Percentiles rank a stretch among this genome's conserved stretches.
Evolutionary conservation across 805 yeast genomes (phyloP).

Genomic region (Teunomyces lycoperdinae): DNA sequence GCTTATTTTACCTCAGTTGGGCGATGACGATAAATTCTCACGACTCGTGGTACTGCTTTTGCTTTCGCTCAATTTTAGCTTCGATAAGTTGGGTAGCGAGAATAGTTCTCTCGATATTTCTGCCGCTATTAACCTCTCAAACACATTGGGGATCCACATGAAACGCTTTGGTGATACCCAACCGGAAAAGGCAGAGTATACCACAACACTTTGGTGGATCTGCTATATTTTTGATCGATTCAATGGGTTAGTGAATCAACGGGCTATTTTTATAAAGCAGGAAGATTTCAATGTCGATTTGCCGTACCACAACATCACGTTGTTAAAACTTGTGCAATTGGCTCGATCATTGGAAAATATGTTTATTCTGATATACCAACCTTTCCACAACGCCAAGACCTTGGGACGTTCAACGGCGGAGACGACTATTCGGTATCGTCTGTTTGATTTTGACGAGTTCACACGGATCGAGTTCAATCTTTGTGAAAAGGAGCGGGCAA

Average conservation of each 20-base stretch:
- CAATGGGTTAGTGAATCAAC: conserved; percentile 25
- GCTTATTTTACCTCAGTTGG: conserved; percentile 26
- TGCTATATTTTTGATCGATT: conserved; percentile 31
- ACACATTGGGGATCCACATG: conserved; percentile 26
- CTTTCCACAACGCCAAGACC: conserved; percentile 15
- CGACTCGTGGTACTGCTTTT: conserved; percentile 21
- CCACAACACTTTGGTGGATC: conserved; percentile 33
- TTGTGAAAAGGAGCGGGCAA: conserved; percentile 18
- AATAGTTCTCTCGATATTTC: conserved; percentile 29
- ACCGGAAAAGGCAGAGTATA: conserved; percentile 14
- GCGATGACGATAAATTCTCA: conserved; percentile 28
- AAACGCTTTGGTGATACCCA: conserved; percentile 12
- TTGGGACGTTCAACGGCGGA: conserved; percentile 9
- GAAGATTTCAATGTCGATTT: conserved; percentile 34
- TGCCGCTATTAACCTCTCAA: conserved; percentile 25
- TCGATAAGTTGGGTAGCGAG: conserved; percentile 27
- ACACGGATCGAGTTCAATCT: conserved; percentile 23
- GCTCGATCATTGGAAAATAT: conserved; percentile 24
- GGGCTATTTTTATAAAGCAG: conserved; percentile 25
- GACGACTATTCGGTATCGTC: conserved; percentile 12
- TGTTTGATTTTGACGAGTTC: conserved; percentile 25
- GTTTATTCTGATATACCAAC: conserved; percentile 21
- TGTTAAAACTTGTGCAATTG: conserved; percentile 26
- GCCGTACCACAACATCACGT: conserved; percentile 23
- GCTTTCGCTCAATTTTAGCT: conserved; percentile 24